Evolutionary conservation across 2,329 filamentous ascomycete genomes (phyloP), one percentile per base, ranked within the genome.

Genomic region (Penicillium sclerotiorum): DNA sequence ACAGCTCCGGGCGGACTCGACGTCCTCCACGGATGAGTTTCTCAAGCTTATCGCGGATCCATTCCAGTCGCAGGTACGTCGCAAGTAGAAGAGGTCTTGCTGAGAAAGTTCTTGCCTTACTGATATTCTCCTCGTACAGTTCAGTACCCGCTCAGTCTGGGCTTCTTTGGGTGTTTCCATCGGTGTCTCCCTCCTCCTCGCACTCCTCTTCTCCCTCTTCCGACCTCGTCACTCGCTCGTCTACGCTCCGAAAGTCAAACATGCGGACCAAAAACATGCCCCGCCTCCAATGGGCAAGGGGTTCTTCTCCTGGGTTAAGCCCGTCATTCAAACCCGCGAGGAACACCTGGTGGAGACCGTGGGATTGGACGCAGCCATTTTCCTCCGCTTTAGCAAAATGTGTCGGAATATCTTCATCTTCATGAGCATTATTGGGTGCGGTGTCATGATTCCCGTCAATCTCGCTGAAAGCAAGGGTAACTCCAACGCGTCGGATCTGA

Each of bases 231-330:
- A 97, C 71, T 88, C 87, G 48, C 83, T 93, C 60, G 90, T 99
- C 40, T 99, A 99, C 73, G 92, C 94, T 3, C 94, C 94, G 33
- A 93, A 95, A 69, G 79, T 95, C 41, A 95, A 95, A 69, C 87
- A 96, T 77, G 88, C 90, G 67, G 93, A 97, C 69, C 85, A 90
- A 60, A 90, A 88, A 71, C 91, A 96, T 75, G 84, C 89, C 8
- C 94, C 93, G 15, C 94, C 94, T 11, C 85, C 88, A 1, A 81
- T 97, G 62, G 89, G 88, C 48, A 95, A 88, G 66, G 88, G 89
- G n/a, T 76, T 93, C 8, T 91, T 95, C 67, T 86, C 90, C 40
- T 99, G 94, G 94, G 70, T 95, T 25, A 77, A 78, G 17, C 92
- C 93, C 0, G 76, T 99, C 25, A 79, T 91, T 72, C 83, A 79